These are phyloP conservation scores for Tuctoria greenei DNA, from an alignment of 176 grass and related monocot genomes.

Conservation along the genomic window DNA sequence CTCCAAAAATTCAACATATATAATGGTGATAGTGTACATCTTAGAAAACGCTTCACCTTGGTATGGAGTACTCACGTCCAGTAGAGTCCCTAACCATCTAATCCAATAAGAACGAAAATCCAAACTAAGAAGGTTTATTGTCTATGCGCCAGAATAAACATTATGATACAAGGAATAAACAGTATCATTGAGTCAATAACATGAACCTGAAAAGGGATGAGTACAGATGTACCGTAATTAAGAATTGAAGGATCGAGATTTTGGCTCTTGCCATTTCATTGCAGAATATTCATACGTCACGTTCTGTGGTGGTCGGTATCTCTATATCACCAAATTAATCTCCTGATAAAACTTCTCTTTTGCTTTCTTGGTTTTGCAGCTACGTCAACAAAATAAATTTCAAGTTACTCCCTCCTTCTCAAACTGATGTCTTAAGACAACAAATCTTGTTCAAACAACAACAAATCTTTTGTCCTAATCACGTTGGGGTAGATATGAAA, in stretches of 20 bases:
- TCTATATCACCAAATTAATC: conserved; percentile 43
- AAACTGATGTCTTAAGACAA: too few species aligned
- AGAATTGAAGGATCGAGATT: neutral
- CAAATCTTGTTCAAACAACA: too few species aligned
- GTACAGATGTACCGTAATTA: neutral
- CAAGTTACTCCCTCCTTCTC: neutral
- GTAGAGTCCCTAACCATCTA: neutral
- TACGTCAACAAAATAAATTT: conserved; percentile 16
- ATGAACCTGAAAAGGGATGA: neutral
- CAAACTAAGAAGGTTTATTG: neutral
- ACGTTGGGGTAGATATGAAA: too few species aligned
- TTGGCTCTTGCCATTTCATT: neutral
- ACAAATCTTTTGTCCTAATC: too few species aligned
- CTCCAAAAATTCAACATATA: too few species aligned
- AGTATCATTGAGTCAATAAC: neutral
- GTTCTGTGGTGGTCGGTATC: neutral
- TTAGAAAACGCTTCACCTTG: neutral
- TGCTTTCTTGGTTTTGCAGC: conserved; percentile 38
- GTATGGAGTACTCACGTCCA: neutral
- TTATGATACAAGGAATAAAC: neutral
- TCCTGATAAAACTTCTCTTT: conserved; percentile 36
- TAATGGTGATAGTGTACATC: neutral
- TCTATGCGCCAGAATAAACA: neutral
- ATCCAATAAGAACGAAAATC: conserved; percentile 3
- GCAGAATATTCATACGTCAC: neutral